Evolutionary conservation across 129 eudicot genomes (phyloP).

Genomic region (Arctium lappa): DNA sequence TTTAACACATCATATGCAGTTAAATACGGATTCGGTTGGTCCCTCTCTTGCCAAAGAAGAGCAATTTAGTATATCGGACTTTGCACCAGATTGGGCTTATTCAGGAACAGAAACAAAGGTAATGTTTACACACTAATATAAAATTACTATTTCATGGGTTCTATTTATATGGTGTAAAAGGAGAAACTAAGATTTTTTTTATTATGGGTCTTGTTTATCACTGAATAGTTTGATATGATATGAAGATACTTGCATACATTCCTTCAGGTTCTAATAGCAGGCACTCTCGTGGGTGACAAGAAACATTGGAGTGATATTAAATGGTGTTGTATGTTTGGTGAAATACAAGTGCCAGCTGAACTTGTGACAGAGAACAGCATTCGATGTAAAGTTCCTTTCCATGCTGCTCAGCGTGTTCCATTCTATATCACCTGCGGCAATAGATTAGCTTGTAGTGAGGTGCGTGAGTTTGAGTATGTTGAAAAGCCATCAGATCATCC

Average conservation of each 20-base stretch:
- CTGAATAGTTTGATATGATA: neutral
- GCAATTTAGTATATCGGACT: constrained; percentile 31
- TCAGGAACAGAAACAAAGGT: constrained; percentile 31
- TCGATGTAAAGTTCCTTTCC: constrained; percentile 35
- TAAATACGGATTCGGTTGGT: constrained; percentile 16
- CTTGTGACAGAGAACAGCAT: constrained; percentile 19
- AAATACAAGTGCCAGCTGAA: constrained; percentile 36
- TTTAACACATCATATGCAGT: constrained; percentile 24
- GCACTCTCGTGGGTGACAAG: constrained; percentile 29
- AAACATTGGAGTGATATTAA: constrained; percentile 3
- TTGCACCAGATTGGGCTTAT: constrained; percentile 43
- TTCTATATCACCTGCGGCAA: constrained; percentile 36
- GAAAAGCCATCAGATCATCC: neutral
- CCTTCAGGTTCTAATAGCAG: constrained; percentile 25
- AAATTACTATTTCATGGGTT: too few species aligned
- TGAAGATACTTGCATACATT: neutral
- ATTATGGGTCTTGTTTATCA: neutral
- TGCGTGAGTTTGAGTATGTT: constrained; percentile 33
- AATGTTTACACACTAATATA: neutral
- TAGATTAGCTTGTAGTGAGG: constrained; percentile 42
- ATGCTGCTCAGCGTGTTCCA: constrained; percentile 30
- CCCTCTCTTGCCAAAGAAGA: constrained; percentile 32
- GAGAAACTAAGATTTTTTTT: too few species aligned
- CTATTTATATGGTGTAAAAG: too few species aligned
- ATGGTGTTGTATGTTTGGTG: constrained; percentile 50